These are phyloP conservation scores for Aspergillus nomiae DNA, from an alignment of 2,329 filamentous ascomycete genomes.

Conservation along the genomic window DNA sequence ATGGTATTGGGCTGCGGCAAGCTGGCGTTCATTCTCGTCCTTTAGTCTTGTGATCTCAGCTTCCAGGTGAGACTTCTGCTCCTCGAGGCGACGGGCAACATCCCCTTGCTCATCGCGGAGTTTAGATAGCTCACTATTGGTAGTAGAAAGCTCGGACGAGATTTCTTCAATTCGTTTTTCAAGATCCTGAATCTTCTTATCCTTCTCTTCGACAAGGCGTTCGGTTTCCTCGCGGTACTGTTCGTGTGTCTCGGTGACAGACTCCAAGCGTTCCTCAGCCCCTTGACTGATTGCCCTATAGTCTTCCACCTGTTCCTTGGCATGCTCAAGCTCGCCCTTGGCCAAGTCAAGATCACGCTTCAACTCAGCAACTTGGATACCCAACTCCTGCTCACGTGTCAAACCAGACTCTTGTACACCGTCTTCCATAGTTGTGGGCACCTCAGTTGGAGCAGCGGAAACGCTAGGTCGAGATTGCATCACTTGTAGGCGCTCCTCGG, in stretches of 20 bases:
- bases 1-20: slow-evolving; percentile 78
- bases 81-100: slow-evolving; percentile 67
- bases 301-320: slow-evolving; percentile 78
- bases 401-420: slow-evolving; percentile 59
- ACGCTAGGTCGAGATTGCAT: slow-evolving; percentile 78
- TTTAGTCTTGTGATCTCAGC: slow-evolving; percentile 78
- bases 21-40: slow-evolving; percentile 78
- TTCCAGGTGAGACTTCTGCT: slow-evolving; percentile 79
- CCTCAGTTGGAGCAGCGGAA: slow-evolving; percentile 51
- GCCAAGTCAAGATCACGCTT: slow-evolving; percentile 84
- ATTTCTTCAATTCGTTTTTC: slow-evolving; percentile 83
- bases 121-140: slow-evolving; percentile 78
- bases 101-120: slow-evolving; percentile 82
- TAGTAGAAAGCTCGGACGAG: slow-evolving; percentile 74
- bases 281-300: slow-evolving; percentile 87
- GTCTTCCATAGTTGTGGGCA: slow-evolving; percentile 46
- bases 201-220: slow-evolving; percentile 71
- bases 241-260: slow-evolving; percentile 76
- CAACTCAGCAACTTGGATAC: slow-evolving; percentile 79
- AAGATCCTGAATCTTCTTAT: slow-evolving; percentile 76
- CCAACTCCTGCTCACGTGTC: slow-evolving; percentile 75
- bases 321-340: slow-evolving; percentile 76
- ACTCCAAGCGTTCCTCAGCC: slow-evolving; percentile 83
- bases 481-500: slow-evolving; percentile 81
- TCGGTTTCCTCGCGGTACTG: slow-evolving; percentile 89